These are phyloP conservation scores for Lentinula raphanica DNA, from an alignment of 768 basidiomycete genomes.

Conservation along the genomic window DNA sequence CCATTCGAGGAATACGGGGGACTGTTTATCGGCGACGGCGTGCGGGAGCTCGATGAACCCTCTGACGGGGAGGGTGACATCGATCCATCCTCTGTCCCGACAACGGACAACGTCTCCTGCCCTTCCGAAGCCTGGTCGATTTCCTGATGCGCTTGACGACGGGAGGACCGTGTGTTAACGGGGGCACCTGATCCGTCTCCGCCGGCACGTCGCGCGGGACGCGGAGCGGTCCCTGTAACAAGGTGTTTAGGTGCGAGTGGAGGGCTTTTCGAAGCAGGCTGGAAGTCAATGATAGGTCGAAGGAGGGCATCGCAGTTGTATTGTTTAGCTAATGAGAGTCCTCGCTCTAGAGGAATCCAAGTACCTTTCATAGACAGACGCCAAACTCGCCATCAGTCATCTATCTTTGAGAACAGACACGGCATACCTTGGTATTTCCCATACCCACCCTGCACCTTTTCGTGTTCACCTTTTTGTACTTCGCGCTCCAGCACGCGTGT, in stretches of 20 bases:
- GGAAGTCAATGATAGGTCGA: constrained; percentile 92
- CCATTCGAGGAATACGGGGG: constrained; percentile 42
- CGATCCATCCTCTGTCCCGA: constrained; percentile 80
- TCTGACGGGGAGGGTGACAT: constrained; percentile 88
- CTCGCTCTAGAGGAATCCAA: constrained; percentile 95
- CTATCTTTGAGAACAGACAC: constrained; percentile 17
- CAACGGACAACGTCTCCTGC: constrained; percentile 57
- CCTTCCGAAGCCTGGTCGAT: constrained; percentile 55
- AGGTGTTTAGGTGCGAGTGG: constrained; percentile 96
- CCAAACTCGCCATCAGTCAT: constrained; percentile 1
- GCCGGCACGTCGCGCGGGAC: constrained; percentile 42
- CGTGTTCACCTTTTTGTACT: constrained; percentile 97
- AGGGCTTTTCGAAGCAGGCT: constrained; percentile 83
- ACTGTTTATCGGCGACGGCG: constrained; percentile 81
- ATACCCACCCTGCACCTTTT: constrained; percentile 99
- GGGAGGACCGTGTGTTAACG: constrained; percentile 57
- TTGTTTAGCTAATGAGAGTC: constrained; percentile 79
- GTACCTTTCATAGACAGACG: constrained; percentile 56
- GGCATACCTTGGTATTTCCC: constrained; percentile 94
- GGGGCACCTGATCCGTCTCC: constrained; percentile 28
- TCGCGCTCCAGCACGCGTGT: constrained; percentile 97
- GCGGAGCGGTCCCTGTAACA: constrained; percentile 60
- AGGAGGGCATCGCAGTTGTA: constrained; percentile 87
- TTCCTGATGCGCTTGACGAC: constrained; percentile 40
- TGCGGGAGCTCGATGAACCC: constrained; percentile 83